These are phyloP conservation scores for Sphagnum contortum DNA, from an alignment of 225 moss, liverwort and hornwort genomes.

Conservation along the genomic window DNA sequence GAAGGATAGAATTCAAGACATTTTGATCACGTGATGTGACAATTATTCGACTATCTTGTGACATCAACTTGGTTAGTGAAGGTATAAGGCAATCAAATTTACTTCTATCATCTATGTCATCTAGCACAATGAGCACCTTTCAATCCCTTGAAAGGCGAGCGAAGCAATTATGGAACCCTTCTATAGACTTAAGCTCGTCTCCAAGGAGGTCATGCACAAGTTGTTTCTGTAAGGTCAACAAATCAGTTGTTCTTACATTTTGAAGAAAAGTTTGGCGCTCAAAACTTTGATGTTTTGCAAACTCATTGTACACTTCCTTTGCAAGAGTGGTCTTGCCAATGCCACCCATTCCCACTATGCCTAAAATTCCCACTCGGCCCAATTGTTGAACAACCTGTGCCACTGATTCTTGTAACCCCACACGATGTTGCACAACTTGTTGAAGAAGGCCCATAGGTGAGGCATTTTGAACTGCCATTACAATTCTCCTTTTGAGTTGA, in stretches of 20 bases:
- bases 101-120: constrained; percentile 20
- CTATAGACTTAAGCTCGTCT: neutral
- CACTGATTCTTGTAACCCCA: constrained; percentile 3
- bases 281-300: neutral
- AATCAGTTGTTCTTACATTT: constrained; percentile 5
- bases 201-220: constrained; percentile 1
- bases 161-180: too few species aligned
- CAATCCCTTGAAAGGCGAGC: neutral
- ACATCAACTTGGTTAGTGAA: constrained; percentile 18
- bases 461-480: constrained; percentile 3
- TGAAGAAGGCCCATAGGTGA: neutral
- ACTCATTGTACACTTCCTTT: constrained; percentile 1
- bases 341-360: constrained; percentile 6
- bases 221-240: neutral
- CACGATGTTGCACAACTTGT: neutral
- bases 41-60: constrained; percentile 26
- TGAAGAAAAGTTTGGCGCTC: neutral
- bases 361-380: neutral
- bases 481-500: constrained; percentile 4
- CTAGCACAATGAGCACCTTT: constrained; percentile 29
- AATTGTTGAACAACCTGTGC: neutral
- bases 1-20: neutral
- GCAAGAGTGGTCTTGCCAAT: constrained; percentile 12
- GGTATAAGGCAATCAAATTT: constrained; percentile 29
- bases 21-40: constrained; percentile 12